A percentile compares a stretch with the other conserved stretches of the same genome.
Evolutionary conservation across 495 filamentous ascomycete genomes (phyloP).

Genomic region (Chaetomium cochliodes): DNA sequence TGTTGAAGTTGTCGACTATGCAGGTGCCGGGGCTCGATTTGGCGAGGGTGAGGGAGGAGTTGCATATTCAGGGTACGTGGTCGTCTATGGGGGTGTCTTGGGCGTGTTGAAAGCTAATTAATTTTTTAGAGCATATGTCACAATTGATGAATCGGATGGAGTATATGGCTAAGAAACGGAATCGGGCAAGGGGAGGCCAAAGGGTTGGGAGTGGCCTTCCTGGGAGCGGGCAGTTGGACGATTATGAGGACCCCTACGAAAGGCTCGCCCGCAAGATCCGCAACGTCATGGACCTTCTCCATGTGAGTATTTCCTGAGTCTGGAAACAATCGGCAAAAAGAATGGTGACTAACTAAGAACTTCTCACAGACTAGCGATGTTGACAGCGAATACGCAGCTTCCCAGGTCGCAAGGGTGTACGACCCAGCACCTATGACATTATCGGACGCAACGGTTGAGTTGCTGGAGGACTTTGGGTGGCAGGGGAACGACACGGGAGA

Average conservation of each 20-base stretch:
- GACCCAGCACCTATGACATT: slow-evolving; percentile 21
- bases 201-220: not conserved
- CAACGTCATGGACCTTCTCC: slow-evolving; percentile 15
- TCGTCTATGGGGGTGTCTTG: not conserved
- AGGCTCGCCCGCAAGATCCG: slow-evolving; percentile 25
- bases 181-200: not conserved
- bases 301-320: not conserved
- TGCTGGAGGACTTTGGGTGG: slow-evolving; percentile 28
- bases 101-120: not conserved
- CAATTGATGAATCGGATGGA: slow-evolving; percentile 29
- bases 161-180: slow-evolving; percentile 18
- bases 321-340: too few relatives aligned
- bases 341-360: not conserved
- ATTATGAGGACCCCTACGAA: slow-evolving; percentile 20
- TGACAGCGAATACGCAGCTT: slow-evolving; percentile 15
- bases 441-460: slow-evolving; percentile 24
- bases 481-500: slow-evolving; percentile 1
- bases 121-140: not conserved
- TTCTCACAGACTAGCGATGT: slow-evolving; percentile 17
- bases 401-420: slow-evolving; percentile 15
- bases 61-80: slow-evolving; percentile 22
- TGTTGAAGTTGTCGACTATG: slow-evolving; percentile 32
- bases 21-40: slow-evolving; percentile 30
- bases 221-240: not conserved
- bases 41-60: slow-evolving; percentile 20